Evolutionary conservation across 192 early-diverging fungal genomes (phyloP).

Genomic region (Mortierella alpina): DNA sequence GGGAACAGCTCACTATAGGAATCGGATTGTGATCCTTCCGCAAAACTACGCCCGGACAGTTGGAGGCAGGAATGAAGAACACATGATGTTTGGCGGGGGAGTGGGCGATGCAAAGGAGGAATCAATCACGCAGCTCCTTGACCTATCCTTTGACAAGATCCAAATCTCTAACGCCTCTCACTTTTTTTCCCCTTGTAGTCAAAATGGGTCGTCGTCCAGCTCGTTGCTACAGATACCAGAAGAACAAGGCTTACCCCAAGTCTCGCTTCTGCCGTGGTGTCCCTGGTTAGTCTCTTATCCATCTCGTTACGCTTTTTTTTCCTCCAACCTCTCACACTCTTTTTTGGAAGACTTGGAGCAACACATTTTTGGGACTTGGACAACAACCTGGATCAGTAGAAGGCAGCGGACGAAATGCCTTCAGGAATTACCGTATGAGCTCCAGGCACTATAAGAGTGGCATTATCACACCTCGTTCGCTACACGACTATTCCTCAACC

Average conservation of each 20-base stretch:
- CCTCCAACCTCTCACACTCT: background rate
- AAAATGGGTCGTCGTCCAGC: slow-evolving; percentile 99
- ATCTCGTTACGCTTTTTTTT: background rate
- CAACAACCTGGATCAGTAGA: no score
- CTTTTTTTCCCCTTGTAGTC: slow-evolving; percentile 11
- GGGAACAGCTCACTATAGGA: background rate
- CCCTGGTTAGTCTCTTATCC: slow-evolving; percentile 66
- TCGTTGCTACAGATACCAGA: slow-evolving; percentile 99
- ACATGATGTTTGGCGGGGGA: background rate
- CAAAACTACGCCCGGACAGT: background rate
- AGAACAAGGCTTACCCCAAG: slow-evolving; percentile 99
- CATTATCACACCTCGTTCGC: no score
- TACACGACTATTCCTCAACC: no score
- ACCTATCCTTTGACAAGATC: background rate
- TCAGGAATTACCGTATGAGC: no score
- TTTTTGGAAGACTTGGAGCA: background rate
- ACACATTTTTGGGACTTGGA: background rate
- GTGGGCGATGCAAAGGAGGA: background rate
- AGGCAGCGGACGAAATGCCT: no score
- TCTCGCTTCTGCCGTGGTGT: slow-evolving; percentile 99
- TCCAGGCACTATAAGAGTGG: no score
- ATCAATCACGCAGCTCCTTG: background rate
- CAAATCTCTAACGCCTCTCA: background rate
- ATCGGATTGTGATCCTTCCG: background rate
- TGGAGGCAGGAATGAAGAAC: background rate